These are phyloP conservation scores for Pythium sukuiense DNA, from an alignment of 352 stramenopile genomes.

Conservation along the genomic window DNA sequence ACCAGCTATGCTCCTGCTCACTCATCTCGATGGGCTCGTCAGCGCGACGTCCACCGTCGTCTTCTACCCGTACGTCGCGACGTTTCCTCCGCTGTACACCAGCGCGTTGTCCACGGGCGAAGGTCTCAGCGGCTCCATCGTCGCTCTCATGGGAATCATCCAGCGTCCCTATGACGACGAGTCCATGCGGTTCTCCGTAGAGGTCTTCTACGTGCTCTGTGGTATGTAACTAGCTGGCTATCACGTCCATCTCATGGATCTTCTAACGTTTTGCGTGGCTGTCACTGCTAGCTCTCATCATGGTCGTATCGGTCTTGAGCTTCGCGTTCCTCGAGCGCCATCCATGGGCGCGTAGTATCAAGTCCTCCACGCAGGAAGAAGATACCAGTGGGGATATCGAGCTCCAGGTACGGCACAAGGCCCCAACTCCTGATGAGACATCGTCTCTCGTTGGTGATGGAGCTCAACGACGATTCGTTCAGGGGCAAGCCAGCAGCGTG, in stretches of 20 bases:
- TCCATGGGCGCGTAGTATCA: conserved; percentile 23
- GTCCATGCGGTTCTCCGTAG: conserved; percentile 59
- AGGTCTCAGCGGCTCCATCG: conserved; percentile 61
- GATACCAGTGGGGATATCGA: conserved; percentile 12
- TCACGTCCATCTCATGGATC: not conserved
- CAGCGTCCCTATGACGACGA: conserved; percentile 49
- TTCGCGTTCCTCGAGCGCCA: conserved; percentile 62
- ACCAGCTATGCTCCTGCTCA: conserved; percentile 58
- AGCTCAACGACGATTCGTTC: not conserved
- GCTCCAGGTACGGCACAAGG: not conserved
- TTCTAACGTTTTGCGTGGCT: not conserved
- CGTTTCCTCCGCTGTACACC: conserved; percentile 62
- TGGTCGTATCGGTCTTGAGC: conserved; percentile 47
- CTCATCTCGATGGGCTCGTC: conserved; percentile 63
- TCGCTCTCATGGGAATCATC: conserved; percentile 53
- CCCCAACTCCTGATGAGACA: conserved; percentile 1
- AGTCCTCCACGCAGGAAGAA: not conserved
- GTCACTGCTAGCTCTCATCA: conserved; percentile 37
- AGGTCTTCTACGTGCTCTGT: conserved; percentile 56
- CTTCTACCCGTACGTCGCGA: conserved; percentile 72
- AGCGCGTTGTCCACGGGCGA: conserved; percentile 65
- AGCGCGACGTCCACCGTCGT: conserved; percentile 73
- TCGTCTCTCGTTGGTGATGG: conserved; percentile 9
- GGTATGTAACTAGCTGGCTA: conserved; percentile 29
- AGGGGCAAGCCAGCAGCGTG: not conserved